Conservation (phyloP, 331 rosid genomes). For the Saraca asoca region DNA sequence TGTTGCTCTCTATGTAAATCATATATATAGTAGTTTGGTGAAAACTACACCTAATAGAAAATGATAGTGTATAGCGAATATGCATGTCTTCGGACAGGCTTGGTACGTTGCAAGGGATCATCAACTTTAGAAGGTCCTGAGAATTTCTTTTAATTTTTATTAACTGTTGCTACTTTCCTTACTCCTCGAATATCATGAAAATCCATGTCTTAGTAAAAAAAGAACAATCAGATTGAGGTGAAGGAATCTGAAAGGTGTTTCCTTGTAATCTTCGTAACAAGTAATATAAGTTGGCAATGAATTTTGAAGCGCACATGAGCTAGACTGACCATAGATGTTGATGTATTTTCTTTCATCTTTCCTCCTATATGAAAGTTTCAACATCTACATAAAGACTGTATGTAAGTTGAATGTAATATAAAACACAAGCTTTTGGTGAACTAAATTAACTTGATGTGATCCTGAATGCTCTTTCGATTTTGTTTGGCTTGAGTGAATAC, state of each 20-base stretch:
- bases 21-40: conserved; percentile 56
- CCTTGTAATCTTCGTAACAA: conserved; percentile 93
- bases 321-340: no score
- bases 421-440: no score
- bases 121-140: conserved; percentile 97
- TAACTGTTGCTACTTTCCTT: conserved; percentile 99
- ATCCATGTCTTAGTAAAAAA: conserved; percentile 98
- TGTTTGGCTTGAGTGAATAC: no score
- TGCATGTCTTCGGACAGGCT: conserved; percentile 88
- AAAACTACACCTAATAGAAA: conserved; percentile 79
- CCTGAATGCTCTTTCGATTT: no score
- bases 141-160: conserved; percentile 99
- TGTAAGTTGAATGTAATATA: no score
- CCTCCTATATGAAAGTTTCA: no score
- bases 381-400: no score
- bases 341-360: no score
- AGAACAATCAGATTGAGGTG: conserved; percentile 92
- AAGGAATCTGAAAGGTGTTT: conserved; percentile 92
- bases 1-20: conserved; percentile 37
- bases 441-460: no score
- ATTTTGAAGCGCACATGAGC: conserved; percentile 90
- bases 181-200: conserved; percentile 97
- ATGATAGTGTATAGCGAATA: conserved; percentile 94
- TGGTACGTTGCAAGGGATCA: conserved; percentile 86
- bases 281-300: conserved; percentile 94